These are phyloP conservation scores for Pseudocercospora crystallina DNA, from an alignment of 2,329 filamentous ascomycete species.

Conservation along the genomic window DNA sequence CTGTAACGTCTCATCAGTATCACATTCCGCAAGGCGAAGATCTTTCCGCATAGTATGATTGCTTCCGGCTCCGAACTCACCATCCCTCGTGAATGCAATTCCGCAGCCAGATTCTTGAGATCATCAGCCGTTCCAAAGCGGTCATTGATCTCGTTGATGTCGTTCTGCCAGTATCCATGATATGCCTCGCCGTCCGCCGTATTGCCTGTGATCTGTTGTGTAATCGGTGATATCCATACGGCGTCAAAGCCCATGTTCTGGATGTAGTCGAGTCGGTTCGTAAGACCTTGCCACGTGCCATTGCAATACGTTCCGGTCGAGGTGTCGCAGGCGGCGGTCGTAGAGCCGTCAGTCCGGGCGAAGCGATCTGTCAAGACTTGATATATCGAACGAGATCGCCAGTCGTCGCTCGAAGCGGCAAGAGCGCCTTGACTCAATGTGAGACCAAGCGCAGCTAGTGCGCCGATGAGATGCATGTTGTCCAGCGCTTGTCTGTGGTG, in stretches of 20 bases:
- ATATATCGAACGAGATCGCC: constrained; percentile 43
- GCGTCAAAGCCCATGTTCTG: constrained; percentile 45
- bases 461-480: constrained; percentile 20
- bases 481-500: not conserved
- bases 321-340: constrained; percentile 40
- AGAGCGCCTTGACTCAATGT: constrained; percentile 19
- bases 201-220: constrained; percentile 43
- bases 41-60: no score
- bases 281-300: constrained; percentile 60
- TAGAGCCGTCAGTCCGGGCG: constrained; percentile 41
- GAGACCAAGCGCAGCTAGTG: constrained; percentile 22
- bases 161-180: constrained; percentile 57
- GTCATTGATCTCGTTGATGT: constrained; percentile 45
- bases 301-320: constrained; percentile 54
- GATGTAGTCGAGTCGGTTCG: constrained; percentile 63
- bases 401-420: constrained; percentile 34
- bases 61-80: constrained; percentile 20
- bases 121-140: constrained; percentile 40
- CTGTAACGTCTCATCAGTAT: constrained; percentile 18
- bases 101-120: constrained; percentile 36
- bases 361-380: constrained; percentile 46
- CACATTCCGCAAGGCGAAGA: no score
- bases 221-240: constrained; percentile 57
- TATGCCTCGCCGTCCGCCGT: constrained; percentile 46
- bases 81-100: constrained; percentile 39